Base-by-base conservation (phyloP, 805 yeast genomes). In the Kuraishia hungarica region DNA sequence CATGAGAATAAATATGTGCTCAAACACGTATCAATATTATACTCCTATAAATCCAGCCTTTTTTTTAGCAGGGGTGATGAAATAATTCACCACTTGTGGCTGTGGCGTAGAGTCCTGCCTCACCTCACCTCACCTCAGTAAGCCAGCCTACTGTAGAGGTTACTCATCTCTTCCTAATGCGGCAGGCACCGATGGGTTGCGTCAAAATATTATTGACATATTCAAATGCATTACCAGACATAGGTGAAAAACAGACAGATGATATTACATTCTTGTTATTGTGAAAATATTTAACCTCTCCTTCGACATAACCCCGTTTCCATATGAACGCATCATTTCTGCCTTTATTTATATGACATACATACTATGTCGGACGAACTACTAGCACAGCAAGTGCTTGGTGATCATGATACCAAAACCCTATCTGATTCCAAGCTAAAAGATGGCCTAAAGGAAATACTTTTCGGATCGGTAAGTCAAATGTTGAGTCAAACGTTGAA, bases 381-480 rank as follows among this genome's bases (percentile, higher is more conserved):
- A 35, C 43, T 35, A 35, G 43, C 17, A 35, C 43, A 35, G 43
- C 43, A 35, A 17, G 43, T 35, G 43, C 43, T 35, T 15, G 43
- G 43, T 35, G 43, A 35, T 3, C 43, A 35, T 35, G 43, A 35
- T 35, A 35, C 43, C 17, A 35, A 35, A 17, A 3, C 43, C 3
- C 43, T 50, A 20, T 11, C 43, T n/a, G 51, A 50, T 7, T n/a
- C 51, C 43, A 29, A n/a, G 29, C 39, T 29, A 17, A 50, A 26
- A 29, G 51, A 52, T 22, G 53, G 50, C 2, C 6, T 52, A 20
- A 52, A 52, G 21, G 53, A 52, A 22, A 20, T 52, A 5, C 15
- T 52, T 11, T 52, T 52, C 23, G 53, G 53, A 13, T 52, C 53
- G 10, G 43, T 35, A 35, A 35, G 43, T 35, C 15, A 28, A 28